Evolutionary conservation across 257 asterid species (phyloP), one percentile per base, ranked within the genome.

Genomic region (Pogostemon cablin): DNA sequence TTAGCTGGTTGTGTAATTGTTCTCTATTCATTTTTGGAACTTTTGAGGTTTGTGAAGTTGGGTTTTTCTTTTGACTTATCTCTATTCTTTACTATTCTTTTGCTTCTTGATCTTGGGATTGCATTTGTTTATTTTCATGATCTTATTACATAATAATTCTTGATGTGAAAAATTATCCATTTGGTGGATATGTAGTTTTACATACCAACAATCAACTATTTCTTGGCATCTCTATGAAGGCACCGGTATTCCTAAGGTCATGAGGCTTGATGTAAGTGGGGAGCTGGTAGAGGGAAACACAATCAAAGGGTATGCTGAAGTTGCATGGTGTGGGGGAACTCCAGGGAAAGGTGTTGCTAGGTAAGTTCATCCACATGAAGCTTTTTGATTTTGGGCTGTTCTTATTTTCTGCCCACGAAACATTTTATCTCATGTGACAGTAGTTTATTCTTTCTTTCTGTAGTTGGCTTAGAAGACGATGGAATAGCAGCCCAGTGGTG

Each of bases 241-340:
- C 72, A 91, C 99, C 73, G 81, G 98, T 68, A 82, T 82, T 73
- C 99, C 99, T 5, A 95, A 89, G 85, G 93, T 91, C 72, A 80
- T 95, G 73, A 95, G 86, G 86, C 90, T 85, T 73, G 92, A 89
- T 58, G 87, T 85, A 47, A 81, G 77, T 61, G 99, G 99, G 69
- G 95, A 91, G 59, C 85, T 95, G 69, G 86, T 95, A 64, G 96
- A 95, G 72, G 99, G 99, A 77, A 89, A 84, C 80, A 80, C 80
- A 62, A 73, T 89, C 62, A 83, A 81, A 77, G 99, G 99, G 71
- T 74, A 73, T 74, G 87, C 84, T 65, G 93, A 88, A 80, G 88
- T 91, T 76, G 96, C 98, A 70, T 95, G 99, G 99, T 95, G 99
- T 68, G 96, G 99, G 67, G 99, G 96, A 58, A 87, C 93, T 74